Base-by-base conservation (phyloP, 2,329 filamentous ascomycete species). In the Podosphaera fusca region DNA sequence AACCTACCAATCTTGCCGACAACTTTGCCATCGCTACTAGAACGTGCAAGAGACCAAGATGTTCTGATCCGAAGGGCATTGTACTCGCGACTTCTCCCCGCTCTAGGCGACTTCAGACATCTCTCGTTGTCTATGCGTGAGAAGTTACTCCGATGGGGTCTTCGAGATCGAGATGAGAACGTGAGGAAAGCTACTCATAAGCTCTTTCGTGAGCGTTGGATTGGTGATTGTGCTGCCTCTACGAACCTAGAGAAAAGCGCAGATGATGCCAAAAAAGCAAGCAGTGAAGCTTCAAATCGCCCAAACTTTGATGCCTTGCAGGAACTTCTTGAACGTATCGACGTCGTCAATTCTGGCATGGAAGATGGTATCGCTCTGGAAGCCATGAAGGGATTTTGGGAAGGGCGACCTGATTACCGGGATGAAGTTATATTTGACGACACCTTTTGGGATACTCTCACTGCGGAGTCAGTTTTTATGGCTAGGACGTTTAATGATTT, bases 311-410 rank as follows among this genome's bases (percentile, higher is more conserved):
- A 90, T n/a, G 88, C 85, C 0, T 74, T 98, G 4, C 76, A 92
- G 2, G 92, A 98, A 68, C 76, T 98, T 0, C 75, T 98, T 3
- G 92, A 98, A 71, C 82, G 92, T 62, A 92, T 98, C 59, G 89
- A 98, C 64, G 81, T 96, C 1, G 80, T 94, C 61, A 92, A 92
- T 67, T 90, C 88, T 3, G 89, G 88, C 1, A 80, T 85, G 29
- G 89, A 95, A 67, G 86, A 84, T 57, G 94, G 92, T 4, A 86
- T 96, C 59, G 90, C 87, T 1, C 77, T 94, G 7, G 86, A 95
- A 66, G 92, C 92, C 0, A 95, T 98, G 89, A 84, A 80, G 60
- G 86, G 87, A 53, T 96, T 98, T 70, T 98, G 92, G 92, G 85
- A 92, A 62, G 87, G 89, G 3, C 81, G 92, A 21, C 85, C 87